Conservation (phyloP, 23 red algal species). For the Cyanidium caldarium region DNA sequence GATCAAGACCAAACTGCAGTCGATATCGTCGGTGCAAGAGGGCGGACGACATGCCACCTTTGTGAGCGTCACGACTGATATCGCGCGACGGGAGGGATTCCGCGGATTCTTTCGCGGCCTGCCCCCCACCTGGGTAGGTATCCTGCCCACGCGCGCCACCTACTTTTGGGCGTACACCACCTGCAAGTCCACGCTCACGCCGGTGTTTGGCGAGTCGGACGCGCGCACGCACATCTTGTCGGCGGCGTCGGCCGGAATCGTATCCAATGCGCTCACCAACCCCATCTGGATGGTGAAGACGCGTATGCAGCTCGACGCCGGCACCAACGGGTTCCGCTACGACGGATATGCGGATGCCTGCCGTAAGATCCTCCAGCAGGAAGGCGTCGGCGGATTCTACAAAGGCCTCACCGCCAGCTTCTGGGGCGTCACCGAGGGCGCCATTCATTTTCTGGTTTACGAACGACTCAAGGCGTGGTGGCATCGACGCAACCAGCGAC, state of each 20-base stretch:
- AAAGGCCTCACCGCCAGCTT: constrained; percentile 76
- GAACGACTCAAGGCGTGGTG: constrained; percentile 61
- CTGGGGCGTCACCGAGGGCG: constrained; percentile 92
- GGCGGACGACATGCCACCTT: neutral
- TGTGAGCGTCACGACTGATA: constrained; percentile 6
- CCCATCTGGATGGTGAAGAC: constrained; percentile 98
- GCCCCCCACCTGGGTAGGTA: constrained; percentile 44
- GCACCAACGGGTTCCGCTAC: constrained; percentile 44
- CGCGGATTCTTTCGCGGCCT: constrained; percentile 46
- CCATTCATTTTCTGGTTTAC: constrained; percentile 91
- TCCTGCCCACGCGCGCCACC: constrained; percentile 76
- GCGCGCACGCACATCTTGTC: constrained; percentile 69
- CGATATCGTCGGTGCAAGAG: neutral
- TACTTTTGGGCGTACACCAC: constrained; percentile 99
- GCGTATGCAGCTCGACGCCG: constrained; percentile 85
- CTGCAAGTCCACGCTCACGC: constrained; percentile 37
- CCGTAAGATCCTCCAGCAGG: constrained; percentile 51
- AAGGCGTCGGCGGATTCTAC: constrained; percentile 84
- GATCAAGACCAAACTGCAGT: constrained; percentile 59
- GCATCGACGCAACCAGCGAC: constrained; percentile 19
- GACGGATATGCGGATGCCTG: constrained; percentile 81
- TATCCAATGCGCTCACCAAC: constrained; percentile 90
- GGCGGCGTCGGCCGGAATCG: constrained; percentile 67
- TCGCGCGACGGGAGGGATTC: constrained; percentile 16
- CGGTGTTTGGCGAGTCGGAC: constrained; percentile 36